Conservation (phyloP, 2,329 filamentous ascomycete species). For the Knufia fluminis region DNA sequence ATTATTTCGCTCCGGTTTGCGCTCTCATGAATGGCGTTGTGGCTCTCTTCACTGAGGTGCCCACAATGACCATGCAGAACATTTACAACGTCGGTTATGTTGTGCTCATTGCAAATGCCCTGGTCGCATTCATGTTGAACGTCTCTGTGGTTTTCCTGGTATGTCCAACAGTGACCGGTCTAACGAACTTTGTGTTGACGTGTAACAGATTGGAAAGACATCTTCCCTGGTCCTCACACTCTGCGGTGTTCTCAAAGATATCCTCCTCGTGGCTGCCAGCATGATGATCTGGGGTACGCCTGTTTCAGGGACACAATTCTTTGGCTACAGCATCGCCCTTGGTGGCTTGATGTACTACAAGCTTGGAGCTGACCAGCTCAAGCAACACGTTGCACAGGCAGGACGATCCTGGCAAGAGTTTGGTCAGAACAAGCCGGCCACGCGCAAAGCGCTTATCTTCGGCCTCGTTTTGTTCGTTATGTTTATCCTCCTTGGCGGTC, state of each 20-base stretch:
- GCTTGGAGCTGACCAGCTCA: conserved; percentile 65
- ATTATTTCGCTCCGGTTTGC: conserved; percentile 83
- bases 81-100: conserved; percentile 56
- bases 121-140: conserved; percentile 70
- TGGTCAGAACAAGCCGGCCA: conserved; percentile 63
- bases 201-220: conserved; percentile 68
- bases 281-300: conserved; percentile 70
- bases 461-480: conserved; percentile 53
- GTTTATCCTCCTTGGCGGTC: conserved; percentile 60
- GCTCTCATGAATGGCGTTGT: conserved; percentile 69
- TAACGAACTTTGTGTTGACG: neutral
- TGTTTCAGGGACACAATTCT: conserved; percentile 60
- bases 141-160: conserved; percentile 79
- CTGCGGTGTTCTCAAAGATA: conserved; percentile 79
- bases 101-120: conserved; percentile 63
- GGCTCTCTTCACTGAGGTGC: conserved; percentile 59
- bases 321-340: conserved; percentile 68
- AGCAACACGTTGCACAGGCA: conserved; percentile 64
- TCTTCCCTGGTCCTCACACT: conserved; percentile 78
- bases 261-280: conserved; percentile 67
- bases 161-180: conserved; percentile 30
- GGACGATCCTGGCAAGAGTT: conserved; percentile 79
- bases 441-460: conserved; percentile 69
- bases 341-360: conserved; percentile 59
- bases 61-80: conserved; percentile 56